Conservation (phyloP, 2,329 filamentous ascomycete species). For the Colletotrichum destructivum region DNA sequence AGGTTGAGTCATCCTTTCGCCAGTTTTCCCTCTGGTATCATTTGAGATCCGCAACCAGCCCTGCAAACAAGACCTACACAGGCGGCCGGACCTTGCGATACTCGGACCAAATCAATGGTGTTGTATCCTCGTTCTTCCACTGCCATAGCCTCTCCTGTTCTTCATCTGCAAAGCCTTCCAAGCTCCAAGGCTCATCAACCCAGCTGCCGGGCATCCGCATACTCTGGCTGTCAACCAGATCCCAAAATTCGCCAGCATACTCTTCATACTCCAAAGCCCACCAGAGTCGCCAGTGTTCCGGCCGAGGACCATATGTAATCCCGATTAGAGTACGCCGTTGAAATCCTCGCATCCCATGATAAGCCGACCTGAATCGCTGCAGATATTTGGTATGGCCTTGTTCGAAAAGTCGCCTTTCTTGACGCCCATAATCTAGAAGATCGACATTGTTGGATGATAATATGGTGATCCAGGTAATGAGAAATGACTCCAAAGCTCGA, state of each 20-base stretch:
- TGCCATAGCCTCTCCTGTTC: rapidly evolving
- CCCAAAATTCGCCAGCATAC: constrained; percentile 29
- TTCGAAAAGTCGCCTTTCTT: constrained; percentile 23
- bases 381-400: rapidly evolving
- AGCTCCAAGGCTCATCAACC: not conserved
- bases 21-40: not conserved
- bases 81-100: constrained; percentile 21
- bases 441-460: constrained; percentile 36
- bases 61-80: not conserved
- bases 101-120: constrained; percentile 31
- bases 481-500: not conserved
- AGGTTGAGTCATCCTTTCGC: no score
- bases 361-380: not conserved
- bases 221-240: not conserved
- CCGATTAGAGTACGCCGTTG: not conserved
- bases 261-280: constrained; percentile 6
- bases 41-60: not conserved
- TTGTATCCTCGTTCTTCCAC: not conserved
- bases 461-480: not conserved
- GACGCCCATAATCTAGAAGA: constrained; percentile 45
- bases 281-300: constrained; percentile 28
- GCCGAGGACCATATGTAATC: constrained; percentile 6
- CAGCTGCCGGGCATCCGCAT: constrained; percentile 20
- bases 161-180: rapidly evolving
- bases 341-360: rapidly evolving